Conservation (phyloP, 495 filamentous ascomycete species). For the Neurospora cerealis region DNA sequence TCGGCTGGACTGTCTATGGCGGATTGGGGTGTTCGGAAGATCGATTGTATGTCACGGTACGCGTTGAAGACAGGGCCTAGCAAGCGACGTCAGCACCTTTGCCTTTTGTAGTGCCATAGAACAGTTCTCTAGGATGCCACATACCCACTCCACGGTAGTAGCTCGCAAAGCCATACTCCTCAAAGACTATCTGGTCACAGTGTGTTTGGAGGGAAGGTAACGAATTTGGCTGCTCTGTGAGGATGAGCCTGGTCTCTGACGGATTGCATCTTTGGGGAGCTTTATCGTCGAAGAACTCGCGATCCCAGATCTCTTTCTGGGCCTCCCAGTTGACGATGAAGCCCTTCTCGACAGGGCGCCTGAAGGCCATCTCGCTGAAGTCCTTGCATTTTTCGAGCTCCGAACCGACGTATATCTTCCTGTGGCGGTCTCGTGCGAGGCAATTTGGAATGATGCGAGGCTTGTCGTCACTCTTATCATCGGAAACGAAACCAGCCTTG, state of each 20-base stretch:
- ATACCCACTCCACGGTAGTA: slow-evolving; percentile 67
- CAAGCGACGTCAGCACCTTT: slow-evolving; percentile 4
- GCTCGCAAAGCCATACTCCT: slow-evolving; percentile 90
- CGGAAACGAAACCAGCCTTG: slow-evolving; percentile 73
- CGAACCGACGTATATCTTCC: slow-evolving; percentile 65
- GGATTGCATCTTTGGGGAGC: slow-evolving; percentile 62
- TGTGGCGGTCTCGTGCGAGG: slow-evolving; percentile 72
- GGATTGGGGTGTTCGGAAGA: slow-evolving; percentile 46
- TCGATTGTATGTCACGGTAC: slow-evolving; percentile 64
- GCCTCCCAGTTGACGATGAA: slow-evolving; percentile 96
- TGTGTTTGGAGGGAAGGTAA: slow-evolving; percentile 71
- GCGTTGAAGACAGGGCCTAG: slow-evolving; percentile 59
- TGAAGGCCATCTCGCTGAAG: slow-evolving; percentile 81
- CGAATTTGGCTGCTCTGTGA: slow-evolving; percentile 88
- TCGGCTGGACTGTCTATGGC: slow-evolving; percentile 52
- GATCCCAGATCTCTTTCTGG: slow-evolving; percentile 93
- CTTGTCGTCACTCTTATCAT: slow-evolving; percentile 28
- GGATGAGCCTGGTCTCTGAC: slow-evolving; percentile 65
- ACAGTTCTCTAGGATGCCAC: slow-evolving; percentile 15
- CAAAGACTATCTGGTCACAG: slow-evolving; percentile 93
- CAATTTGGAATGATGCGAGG: slow-evolving; percentile 79
- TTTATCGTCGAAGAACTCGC: slow-evolving; percentile 71
- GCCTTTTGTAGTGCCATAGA: not conserved
- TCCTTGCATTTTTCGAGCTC: slow-evolving; percentile 75
- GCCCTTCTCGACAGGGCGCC: slow-evolving; percentile 89